These are phyloP conservation scores for Aureobasidium musti DNA, from an alignment of 2,329 filamentous ascomycete species.

Conservation along the genomic window DNA sequence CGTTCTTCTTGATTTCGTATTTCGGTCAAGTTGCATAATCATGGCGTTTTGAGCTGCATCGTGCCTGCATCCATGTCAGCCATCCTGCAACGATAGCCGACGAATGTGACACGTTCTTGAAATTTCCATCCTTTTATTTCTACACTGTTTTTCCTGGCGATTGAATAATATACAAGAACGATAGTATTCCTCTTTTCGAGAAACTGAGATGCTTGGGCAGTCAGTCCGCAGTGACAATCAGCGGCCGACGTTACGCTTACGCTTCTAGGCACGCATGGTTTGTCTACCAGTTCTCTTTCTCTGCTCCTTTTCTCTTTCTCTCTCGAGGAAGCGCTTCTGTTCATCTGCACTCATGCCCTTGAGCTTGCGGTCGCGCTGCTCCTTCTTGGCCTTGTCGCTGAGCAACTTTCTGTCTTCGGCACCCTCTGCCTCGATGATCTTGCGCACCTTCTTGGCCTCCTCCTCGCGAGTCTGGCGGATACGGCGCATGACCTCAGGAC, in stretches of 20 bases:
- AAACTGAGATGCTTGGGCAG: not conserved
- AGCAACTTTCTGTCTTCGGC: conserved; percentile 60
- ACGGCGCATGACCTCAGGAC: conserved; percentile 82
- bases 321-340: conserved; percentile 64
- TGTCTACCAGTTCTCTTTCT: conserved; percentile 64
- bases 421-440: conserved; percentile 71
- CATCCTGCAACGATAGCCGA: not conserved
- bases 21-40: not conserved
- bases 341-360: conserved; percentile 67
- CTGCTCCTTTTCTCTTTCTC: conserved; percentile 77
- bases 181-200: not conserved
- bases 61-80: conserved; percentile 2
- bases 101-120: not conserved
- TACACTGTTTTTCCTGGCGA: not conserved
- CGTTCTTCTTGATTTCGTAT: not conserved
- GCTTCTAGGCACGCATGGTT: conserved; percentile 52
- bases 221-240: not conserved
- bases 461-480: conserved; percentile 78
- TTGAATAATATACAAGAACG: conserved; percentile 24
- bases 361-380: conserved; percentile 71
- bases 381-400: conserved; percentile 69
- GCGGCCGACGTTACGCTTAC: too few species aligned
- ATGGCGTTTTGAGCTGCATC: conserved; percentile 1
- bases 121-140: not conserved
- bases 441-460: conserved; percentile 75